phyloP scores from a whole-genome alignment of 805 yeast genomes.

The Candida wancherniae region DNA sequence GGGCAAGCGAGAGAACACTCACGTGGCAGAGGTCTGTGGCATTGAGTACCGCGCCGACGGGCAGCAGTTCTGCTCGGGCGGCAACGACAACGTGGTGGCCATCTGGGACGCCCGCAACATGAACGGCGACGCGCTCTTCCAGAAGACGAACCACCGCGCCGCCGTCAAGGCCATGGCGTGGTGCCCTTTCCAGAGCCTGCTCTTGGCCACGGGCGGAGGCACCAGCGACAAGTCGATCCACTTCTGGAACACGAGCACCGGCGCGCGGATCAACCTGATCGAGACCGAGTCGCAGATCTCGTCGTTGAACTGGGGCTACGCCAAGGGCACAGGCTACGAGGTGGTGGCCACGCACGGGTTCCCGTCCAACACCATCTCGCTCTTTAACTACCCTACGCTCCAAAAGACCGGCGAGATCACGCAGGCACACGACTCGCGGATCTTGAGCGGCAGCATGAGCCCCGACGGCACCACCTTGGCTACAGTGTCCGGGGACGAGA shows the following conservation, averaged over 20 bases:
- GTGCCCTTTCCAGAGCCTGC: conserved; percentile 81
- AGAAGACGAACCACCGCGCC: conserved; percentile 78
- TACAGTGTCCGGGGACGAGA: conserved; percentile 95
- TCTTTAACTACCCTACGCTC: conserved; percentile 81
- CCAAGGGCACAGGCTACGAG: conserved; percentile 69
- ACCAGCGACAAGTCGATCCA: conserved; percentile 83
- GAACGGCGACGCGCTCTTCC: conserved; percentile 53
- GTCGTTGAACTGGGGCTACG: conserved; percentile 87
- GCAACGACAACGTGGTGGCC: conserved; percentile 88
- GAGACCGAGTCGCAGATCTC: conserved; percentile 93
- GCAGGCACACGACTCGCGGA: conserved; percentile 86
- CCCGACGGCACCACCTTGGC: conserved; percentile 90
- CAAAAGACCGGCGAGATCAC: conserved; percentile 83
- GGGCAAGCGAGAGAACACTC: conserved; percentile 46
- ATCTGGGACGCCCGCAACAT: conserved; percentile 71
- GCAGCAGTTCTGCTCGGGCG: conserved; percentile 81
- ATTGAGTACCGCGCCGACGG: conserved; percentile 83
- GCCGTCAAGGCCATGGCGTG: conserved; percentile 94
- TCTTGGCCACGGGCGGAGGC: conserved; percentile 97
- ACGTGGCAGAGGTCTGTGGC: conserved; percentile 90
- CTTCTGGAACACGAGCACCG: conserved; percentile 91
- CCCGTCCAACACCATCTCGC: conserved; percentile 77
- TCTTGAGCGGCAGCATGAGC: conserved; percentile 74
- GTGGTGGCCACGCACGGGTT: conserved; percentile 92
- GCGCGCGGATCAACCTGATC: conserved; percentile 77